Percentiles rank a stretch among this genome's conserved stretches.
Conservation (phyloP, 2,329 filamentous ascomycete genomes). For the Alternaria metachromatica region DNA sequence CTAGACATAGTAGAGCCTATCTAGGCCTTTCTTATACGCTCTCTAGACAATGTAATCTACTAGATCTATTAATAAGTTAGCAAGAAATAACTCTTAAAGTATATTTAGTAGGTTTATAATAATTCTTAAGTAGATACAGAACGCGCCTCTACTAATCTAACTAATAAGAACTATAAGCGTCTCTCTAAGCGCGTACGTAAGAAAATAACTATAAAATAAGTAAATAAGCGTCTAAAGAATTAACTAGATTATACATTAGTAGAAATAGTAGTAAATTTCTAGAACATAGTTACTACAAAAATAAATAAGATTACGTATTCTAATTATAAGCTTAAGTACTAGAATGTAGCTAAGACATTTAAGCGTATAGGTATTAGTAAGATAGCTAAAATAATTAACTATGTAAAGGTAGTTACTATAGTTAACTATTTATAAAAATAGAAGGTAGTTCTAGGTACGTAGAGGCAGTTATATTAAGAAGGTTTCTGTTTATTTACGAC, state of each 20-base stretch:
- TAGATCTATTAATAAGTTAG: too few species aligned
- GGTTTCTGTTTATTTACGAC: too few species aligned
- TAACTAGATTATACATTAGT: neutral
- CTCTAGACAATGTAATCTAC: too few species aligned
- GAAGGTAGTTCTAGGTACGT: neutral
- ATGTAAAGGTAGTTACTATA: neutral
- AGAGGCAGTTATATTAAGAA: neutral
- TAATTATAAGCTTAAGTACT: neutral
- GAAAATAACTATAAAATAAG: neutral
- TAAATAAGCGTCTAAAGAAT: neutral
- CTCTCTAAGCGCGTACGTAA: neutral
- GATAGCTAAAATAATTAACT: neutral
- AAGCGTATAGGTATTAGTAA: neutral
- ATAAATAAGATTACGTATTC: neutral
- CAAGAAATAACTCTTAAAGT: too few species aligned
- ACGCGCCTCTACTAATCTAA: too few species aligned
- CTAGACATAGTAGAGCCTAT: too few species aligned
- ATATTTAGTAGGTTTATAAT: too few species aligned
- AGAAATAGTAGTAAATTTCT: neutral
- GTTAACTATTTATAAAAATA: neutral
- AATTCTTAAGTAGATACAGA: too few species aligned
- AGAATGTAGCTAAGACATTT: neutral
- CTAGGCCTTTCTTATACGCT: too few species aligned
- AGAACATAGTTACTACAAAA: neutral
- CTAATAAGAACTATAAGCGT: neutral